phyloP scores from a whole-genome alignment of 2,329 filamentous ascomycete species.

The Fusarium ambrosium region DNA sequence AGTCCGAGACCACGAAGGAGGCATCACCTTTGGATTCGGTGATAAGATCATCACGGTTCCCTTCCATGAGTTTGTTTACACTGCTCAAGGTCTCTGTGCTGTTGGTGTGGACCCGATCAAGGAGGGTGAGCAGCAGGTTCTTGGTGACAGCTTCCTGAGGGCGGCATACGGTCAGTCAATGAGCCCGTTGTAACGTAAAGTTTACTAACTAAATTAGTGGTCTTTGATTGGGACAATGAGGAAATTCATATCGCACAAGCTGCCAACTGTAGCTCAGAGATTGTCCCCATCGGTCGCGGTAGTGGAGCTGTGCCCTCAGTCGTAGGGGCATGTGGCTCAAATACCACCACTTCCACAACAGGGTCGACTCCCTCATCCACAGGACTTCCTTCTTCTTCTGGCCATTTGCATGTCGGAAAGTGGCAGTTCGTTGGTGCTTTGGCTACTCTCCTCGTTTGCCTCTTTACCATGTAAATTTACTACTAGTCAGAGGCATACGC shows the following conservation, averaged over 20 bases:
- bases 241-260: constrained; percentile 48
- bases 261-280: constrained; percentile 48
- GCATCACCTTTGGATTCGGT: background rate
- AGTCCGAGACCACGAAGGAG: background rate
- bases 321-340: constrained; percentile 28
- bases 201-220: constrained; percentile 21
- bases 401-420: background rate
- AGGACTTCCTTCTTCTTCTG: background rate
- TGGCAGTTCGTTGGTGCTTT: background rate
- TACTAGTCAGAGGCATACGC: background rate
- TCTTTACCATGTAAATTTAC: background rate
- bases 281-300: constrained; percentile 50
- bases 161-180: constrained; percentile 48
- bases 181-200: background rate
- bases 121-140: constrained; percentile 46
- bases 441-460: background rate
- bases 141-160: constrained; percentile 57
- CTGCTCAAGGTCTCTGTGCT: background rate
- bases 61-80: constrained; percentile 11
- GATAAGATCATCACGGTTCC: constrained; percentile 2
- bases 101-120: background rate
- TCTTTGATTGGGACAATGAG: constrained; percentile 52
- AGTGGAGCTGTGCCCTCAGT: constrained; percentile 36
- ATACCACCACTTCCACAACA: background rate
- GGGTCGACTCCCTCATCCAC: background rate